Conservation (phyloP, 164 flowering plant genomes). For the Dillenia turbinata region DNA sequence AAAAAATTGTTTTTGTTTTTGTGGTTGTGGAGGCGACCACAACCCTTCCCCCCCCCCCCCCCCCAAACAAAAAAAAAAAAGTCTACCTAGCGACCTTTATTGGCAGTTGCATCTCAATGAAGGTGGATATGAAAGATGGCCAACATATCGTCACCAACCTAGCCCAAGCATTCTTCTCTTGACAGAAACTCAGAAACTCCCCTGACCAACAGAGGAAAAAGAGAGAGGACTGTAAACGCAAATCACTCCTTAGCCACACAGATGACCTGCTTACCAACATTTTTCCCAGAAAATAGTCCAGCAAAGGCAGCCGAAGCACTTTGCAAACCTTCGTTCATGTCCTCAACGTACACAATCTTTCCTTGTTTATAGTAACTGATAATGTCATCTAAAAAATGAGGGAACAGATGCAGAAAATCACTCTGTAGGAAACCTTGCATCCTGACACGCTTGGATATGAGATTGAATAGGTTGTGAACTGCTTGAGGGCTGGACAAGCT, state of each 20-base stretch:
- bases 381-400: background rate
- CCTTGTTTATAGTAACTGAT: background rate
- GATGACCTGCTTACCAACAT: constrained; percentile 5
- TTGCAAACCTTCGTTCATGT: background rate
- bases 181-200: too few species aligned
- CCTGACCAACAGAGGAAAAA: too few species aligned
- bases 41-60: too few species aligned
- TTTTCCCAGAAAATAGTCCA: constrained; percentile 4
- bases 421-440: background rate
- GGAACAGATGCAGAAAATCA: background rate
- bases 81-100: too few species aligned
- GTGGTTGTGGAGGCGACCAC: too few species aligned
- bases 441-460: background rate
- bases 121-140: too few species aligned
- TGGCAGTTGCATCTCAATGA: too few species aligned
- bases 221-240: too few species aligned
- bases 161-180: too few species aligned
- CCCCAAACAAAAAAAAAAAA: too few species aligned
- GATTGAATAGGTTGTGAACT: background rate
- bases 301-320: background rate
- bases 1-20: too few species aligned
- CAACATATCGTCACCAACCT: too few species aligned
- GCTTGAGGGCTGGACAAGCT: constrained; percentile 2
- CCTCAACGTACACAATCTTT: background rate
- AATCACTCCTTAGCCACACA: background rate